Percentiles rank a stretch among this genome's conserved stretches.
Evolutionary conservation across 2,329 filamentous ascomycete genomes (phyloP).

Genomic region (Rhynchosporium agropyri): DNA sequence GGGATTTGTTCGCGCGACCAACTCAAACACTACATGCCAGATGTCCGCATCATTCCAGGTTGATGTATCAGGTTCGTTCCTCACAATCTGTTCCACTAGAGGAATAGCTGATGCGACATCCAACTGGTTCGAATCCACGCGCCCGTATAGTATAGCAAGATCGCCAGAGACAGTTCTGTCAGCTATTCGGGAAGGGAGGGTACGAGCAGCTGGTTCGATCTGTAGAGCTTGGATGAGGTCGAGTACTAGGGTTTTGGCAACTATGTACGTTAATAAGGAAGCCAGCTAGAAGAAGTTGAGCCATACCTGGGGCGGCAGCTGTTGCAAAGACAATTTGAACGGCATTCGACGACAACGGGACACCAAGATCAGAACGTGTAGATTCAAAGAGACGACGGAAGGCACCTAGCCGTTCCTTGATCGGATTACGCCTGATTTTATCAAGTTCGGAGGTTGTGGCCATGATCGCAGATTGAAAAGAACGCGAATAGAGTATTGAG

Average conservation of each 20-base stretch:
- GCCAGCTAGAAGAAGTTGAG: conserved; percentile 18
- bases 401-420: conserved; percentile 27
- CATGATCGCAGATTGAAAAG: conserved; percentile 25
- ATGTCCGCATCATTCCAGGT: not conserved
- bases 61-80: not conserved
- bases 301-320: conserved; percentile 26
- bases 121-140: not conserved
- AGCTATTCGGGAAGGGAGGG: conserved; percentile 25
- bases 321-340: conserved; percentile 32
- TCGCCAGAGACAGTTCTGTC: not conserved
- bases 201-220: conserved; percentile 26
- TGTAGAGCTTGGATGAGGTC: conserved; percentile 30
- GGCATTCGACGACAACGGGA: conserved; percentile 26
- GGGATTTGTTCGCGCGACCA: not conserved
- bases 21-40: not conserved
- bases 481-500: conserved; percentile 17
- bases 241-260: conserved; percentile 28
- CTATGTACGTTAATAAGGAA: conserved; percentile 27
- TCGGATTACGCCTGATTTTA: conserved; percentile 27
- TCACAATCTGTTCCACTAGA: not conserved
- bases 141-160: not conserved
- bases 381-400: conserved; percentile 32
- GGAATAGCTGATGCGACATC: not conserved
- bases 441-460: conserved; percentile 31
- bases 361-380: conserved; percentile 25